Evolutionary conservation across 108 stramenopile genomes (phyloP).

Genomic region (Pseudonitzschia delicatissima): DNA sequence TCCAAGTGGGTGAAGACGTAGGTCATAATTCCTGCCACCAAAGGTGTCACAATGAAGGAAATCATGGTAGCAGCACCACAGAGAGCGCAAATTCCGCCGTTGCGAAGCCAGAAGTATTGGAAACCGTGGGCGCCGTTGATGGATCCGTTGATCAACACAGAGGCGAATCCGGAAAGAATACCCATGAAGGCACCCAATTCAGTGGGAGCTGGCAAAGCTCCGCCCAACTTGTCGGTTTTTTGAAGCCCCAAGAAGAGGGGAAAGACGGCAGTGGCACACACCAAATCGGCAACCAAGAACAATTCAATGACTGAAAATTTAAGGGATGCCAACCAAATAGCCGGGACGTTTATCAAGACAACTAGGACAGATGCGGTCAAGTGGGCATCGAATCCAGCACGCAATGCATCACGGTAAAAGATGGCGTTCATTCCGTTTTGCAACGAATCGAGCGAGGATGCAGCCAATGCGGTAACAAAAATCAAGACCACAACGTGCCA

Average conservation of each 20-base stretch:
- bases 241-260: slow-evolving; percentile 73
- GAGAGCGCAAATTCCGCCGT: slow-evolving; percentile 59
- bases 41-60: slow-evolving; percentile 72
- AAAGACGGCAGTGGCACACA: slow-evolving; percentile 69
- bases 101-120: slow-evolving; percentile 77
- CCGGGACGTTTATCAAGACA: slow-evolving; percentile 58
- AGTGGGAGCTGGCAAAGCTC: slow-evolving; percentile 62
- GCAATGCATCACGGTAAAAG: slow-evolving; percentile 53
- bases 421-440: slow-evolving; percentile 68
- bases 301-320: slow-evolving; percentile 65
- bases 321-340: slow-evolving; percentile 42
- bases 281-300: slow-evolving; percentile 80
- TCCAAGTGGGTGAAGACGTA: slow-evolving; percentile 63
- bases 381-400: slow-evolving; percentile 43
- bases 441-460: slow-evolving; percentile 64
- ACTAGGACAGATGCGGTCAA: slow-evolving; percentile 45
- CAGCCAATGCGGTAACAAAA: slow-evolving; percentile 62
- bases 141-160: slow-evolving; percentile 68
- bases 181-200: slow-evolving; percentile 73
- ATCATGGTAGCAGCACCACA: slow-evolving; percentile 74
- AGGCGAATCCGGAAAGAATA: slow-evolving; percentile 49
- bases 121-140: slow-evolving; percentile 60
- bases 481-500: slow-evolving; percentile 72
- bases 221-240: slow-evolving; percentile 38
- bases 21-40: slow-evolving; percentile 43